Percentiles rank a stretch among this genome's conserved stretches.
Evolutionary conservation across 352 stramenopile species (phyloP).

Genomic region (Saprolegnia diclina): DNA sequence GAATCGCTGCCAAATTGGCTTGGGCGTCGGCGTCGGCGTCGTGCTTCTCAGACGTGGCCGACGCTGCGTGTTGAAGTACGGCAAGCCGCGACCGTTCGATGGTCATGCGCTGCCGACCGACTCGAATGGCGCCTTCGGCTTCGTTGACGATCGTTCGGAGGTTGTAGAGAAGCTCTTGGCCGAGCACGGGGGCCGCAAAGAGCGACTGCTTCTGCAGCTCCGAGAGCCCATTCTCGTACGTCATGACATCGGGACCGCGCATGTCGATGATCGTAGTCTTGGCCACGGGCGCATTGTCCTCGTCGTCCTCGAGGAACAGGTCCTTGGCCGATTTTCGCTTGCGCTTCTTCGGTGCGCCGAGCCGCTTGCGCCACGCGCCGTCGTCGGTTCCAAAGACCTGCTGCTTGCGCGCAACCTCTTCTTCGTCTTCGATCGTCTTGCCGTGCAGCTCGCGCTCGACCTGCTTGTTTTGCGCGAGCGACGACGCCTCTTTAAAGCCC

Average conservation of each 20-base stretch:
- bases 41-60: not conserved
- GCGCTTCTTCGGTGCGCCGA: conserved; percentile 48
- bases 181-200: conserved; percentile 60
- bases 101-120: conserved; percentile 27
- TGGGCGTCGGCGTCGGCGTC: conserved; percentile 4
- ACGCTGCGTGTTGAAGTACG: not conserved
- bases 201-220: conserved; percentile 35
- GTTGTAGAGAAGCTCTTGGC: conserved; percentile 90
- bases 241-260: conserved; percentile 73
- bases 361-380: conserved; percentile 75
- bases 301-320: conserved; percentile 12
- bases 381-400: conserved; percentile 56
- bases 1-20: conserved; percentile 37
- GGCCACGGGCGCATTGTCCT: not conserved
- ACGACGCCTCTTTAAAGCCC: conserved; percentile 88
- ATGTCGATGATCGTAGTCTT: conserved; percentile 59
- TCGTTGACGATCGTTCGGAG: conserved; percentile 84
- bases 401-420: conserved; percentile 30
- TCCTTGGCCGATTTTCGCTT: conserved; percentile 33
- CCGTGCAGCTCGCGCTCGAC: conserved; percentile 89
- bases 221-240: conserved; percentile 47
- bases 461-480: conserved; percentile 87
- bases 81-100: conserved; percentile 5
- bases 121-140: conserved; percentile 67
- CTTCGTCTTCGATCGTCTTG: conserved; percentile 45